These are phyloP conservation scores for Penicillium macrosclerotiorum DNA, from an alignment of 495 filamentous ascomycete species.

Conservation along the genomic window DNA sequence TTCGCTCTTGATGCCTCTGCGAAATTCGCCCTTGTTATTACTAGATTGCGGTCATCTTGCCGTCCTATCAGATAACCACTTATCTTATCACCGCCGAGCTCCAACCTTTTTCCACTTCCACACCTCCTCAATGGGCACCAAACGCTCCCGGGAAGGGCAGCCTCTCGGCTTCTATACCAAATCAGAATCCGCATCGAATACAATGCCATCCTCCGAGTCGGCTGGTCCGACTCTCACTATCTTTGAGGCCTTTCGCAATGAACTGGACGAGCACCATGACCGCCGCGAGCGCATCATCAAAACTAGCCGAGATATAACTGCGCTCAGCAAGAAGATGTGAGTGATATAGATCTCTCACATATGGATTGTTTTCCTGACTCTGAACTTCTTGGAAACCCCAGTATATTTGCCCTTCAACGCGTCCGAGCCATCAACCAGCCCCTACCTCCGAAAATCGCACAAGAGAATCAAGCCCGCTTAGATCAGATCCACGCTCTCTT, in stretches of 20 bases:
- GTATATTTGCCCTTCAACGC: constrained; percentile 90
- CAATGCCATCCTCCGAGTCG: constrained; percentile 26
- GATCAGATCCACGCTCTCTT: constrained; percentile 69
- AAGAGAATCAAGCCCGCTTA: constrained; percentile 62
- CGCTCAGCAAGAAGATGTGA: constrained; percentile 94
- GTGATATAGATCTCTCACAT: neutral
- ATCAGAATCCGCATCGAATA: constrained; percentile 21
- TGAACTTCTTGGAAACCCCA: constrained; percentile 27
- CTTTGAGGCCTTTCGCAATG: constrained; percentile 80
- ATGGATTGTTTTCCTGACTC: neutral
- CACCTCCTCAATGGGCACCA: constrained; percentile 40
- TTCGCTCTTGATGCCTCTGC: no score
- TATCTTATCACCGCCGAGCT: constrained; percentile 24
- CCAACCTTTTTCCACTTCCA: constrained; percentile 6
- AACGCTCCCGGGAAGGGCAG: constrained; percentile 61
- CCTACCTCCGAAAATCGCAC: constrained; percentile 61
- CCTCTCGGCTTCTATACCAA: constrained; percentile 32
- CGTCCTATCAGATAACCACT: no score
- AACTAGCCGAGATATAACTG: constrained; percentile 85
- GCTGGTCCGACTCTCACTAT: constrained; percentile 58
- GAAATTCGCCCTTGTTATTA: no score
- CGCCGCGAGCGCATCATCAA: constrained; percentile 87
- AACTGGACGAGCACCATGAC: constrained; percentile 93
- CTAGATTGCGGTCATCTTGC: no score
- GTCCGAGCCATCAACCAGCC: constrained; percentile 61